Evolutionary conservation across 2,329 filamentous ascomycete genomes (phyloP).

Genomic region (Aureobasidium sp.): DNA sequence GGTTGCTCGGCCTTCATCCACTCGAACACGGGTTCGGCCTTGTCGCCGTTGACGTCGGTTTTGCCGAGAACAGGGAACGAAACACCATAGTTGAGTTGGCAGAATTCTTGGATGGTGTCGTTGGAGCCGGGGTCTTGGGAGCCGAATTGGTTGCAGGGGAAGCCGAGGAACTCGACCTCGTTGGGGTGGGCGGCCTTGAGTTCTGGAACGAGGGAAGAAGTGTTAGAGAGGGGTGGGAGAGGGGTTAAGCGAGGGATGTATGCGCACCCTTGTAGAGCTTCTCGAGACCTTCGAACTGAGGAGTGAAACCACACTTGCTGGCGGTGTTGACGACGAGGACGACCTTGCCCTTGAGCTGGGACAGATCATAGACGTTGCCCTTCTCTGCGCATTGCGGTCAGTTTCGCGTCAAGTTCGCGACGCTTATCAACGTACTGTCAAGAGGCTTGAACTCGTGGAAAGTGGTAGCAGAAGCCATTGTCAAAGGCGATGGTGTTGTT

Average conservation of each 20-base stretch:
- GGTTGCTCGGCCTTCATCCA: conserved; percentile 68
- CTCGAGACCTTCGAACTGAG: conserved; percentile 87
- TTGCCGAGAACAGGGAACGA: conserved; percentile 88
- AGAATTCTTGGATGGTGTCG: conserved; percentile 60
- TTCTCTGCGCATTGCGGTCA: conserved; percentile 49
- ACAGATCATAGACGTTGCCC: conserved; percentile 63
- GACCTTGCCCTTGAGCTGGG: conserved; percentile 79
- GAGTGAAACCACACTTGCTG: conserved; percentile 97
- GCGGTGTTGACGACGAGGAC: conserved; percentile 96
- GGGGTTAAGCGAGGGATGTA: background rate
- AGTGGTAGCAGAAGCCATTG: conserved; percentile 60
- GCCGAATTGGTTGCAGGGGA: conserved; percentile 98
- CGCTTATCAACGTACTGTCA: conserved; percentile 56
- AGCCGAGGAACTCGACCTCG: conserved; percentile 82
- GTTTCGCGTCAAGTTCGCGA: conserved; percentile 11
- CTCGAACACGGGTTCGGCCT: conserved; percentile 70
- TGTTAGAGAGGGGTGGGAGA: background rate
- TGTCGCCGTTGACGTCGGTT: conserved; percentile 85
- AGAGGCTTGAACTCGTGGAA: conserved; percentile 83
- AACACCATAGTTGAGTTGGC: conserved; percentile 90
- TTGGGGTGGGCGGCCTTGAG: conserved; percentile 63
- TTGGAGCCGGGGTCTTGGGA: conserved; percentile 75
- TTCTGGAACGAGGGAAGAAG: conserved; percentile 23
- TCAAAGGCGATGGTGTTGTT: conserved; percentile 18
- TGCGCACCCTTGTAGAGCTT: conserved; percentile 65